Percentiles rank a stretch among this genome's conserved stretches.
Conservation (phyloP, 2,329 filamentous ascomycete species). For the Penicillium griseofulvum region DNA sequence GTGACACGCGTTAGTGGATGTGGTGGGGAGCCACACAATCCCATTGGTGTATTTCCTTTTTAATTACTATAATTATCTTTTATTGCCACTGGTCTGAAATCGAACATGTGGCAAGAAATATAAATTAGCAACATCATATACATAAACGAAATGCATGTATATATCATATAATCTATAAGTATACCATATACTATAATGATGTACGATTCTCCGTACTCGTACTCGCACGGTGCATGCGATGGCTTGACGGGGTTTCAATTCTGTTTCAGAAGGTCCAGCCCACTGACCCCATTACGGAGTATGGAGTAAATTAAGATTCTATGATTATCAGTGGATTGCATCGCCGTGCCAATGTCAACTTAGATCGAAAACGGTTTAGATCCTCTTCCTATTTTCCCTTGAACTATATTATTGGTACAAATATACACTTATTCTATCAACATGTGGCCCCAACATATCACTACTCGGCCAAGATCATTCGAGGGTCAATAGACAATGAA, state of each 20-base stretch:
- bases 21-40: constrained; percentile 14
- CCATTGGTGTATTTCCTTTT: constrained; percentile 1
- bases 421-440: not conserved
- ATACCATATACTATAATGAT: no score
- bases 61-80: constrained; percentile 23
- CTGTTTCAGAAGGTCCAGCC: constrained; percentile 14
- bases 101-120: not conserved
- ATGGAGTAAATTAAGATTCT: constrained; percentile 3
- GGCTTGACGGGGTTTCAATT: constrained; percentile 10
- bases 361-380: not conserved
- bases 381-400: not conserved
- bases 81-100: constrained; percentile 10
- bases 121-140: no score
- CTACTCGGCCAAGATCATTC: constrained; percentile 10
- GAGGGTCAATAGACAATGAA: constrained; percentile 16
- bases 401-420: not conserved
- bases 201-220: no score
- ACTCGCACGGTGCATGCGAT: not conserved
- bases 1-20: constrained; percentile 39
- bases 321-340: constrained; percentile 9
- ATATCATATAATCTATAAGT: no score
- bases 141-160: no score
- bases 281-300: not conserved
- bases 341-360: constrained; percentile 7
- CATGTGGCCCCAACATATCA: not conserved